Conservation (phyloP, 148 eudicot species). For the Pharnaceum exiguum region DNA sequence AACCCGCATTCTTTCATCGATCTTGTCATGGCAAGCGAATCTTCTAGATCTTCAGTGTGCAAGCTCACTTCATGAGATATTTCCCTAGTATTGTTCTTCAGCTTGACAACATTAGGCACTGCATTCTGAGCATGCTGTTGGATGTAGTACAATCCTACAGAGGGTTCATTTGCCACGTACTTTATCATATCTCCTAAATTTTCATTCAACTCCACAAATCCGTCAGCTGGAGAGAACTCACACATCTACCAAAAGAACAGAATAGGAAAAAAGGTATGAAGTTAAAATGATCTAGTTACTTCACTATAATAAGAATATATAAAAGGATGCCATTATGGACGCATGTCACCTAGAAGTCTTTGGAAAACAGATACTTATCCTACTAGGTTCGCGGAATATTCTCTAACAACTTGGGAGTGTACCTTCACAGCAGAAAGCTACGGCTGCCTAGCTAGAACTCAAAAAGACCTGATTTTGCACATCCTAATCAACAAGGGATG, state of each 20-base stretch:
- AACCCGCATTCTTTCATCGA: conserved; percentile 89
- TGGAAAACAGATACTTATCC: no score
- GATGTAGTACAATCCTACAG: conserved; percentile 81
- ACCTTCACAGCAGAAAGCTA: no score
- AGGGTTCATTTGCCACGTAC: conserved; percentile 88
- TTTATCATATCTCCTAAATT: conserved; percentile 76
- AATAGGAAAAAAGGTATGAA: no score
- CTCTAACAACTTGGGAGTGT: no score
- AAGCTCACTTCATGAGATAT: conserved; percentile 58
- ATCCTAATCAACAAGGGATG: no score
- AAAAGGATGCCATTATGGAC: no score
- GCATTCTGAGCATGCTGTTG: conserved; percentile 88
- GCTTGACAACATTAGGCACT: conserved; percentile 66
- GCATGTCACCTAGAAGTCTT: no score
- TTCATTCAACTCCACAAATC: conserved; percentile 79
- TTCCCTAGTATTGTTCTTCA: conserved; percentile 40
- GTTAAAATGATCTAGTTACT: no score
- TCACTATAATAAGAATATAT: no score
- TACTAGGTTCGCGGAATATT: no score
- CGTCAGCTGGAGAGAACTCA: conserved; percentile 72
- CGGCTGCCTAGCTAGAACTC: no score
- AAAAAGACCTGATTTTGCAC: no score
- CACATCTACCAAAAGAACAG: conserved; percentile 46
- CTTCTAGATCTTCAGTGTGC: conserved; percentile 81
- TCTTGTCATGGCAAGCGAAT: conserved; percentile 56